phyloP scores from a whole-genome alignment of 805 yeast genomes.

The Zygoascus flipseniorum region DNA sequence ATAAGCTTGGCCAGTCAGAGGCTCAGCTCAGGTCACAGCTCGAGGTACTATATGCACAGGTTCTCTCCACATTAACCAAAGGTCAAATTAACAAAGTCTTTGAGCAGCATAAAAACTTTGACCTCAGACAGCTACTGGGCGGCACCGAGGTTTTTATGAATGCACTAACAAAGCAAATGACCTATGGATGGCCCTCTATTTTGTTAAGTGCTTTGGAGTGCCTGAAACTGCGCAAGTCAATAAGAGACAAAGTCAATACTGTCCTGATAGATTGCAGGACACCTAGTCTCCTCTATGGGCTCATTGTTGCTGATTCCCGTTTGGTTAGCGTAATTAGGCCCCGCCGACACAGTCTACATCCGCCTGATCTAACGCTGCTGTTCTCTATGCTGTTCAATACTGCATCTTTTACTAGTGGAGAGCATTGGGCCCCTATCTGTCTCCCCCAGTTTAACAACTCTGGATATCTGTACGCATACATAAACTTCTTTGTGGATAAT shows the following conservation, averaged over 20 bases:
- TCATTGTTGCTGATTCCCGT: constrained; percentile 57
- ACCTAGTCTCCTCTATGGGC: constrained; percentile 62
- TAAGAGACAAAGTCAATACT: constrained; percentile 49
- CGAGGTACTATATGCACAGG: constrained; percentile 62
- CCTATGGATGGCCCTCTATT: constrained; percentile 48
- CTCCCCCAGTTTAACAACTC: constrained; percentile 81
- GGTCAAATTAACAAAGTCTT: constrained; percentile 66
- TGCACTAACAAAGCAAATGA: constrained; percentile 47
- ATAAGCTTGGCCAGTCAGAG: constrained; percentile 29
- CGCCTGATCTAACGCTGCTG: constrained; percentile 70
- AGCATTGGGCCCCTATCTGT: constrained; percentile 91
- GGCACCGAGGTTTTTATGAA: constrained; percentile 69
- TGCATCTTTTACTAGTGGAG: constrained; percentile 43
- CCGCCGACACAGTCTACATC: constrained; percentile 63
- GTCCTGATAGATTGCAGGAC: constrained; percentile 42
- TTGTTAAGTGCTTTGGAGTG: constrained; percentile 60
- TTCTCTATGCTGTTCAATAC: constrained; percentile 62
- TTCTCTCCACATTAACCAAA: constrained; percentile 76
- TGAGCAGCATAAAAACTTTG: constrained; percentile 67
- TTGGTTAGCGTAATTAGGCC: constrained; percentile 70
- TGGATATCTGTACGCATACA: constrained; percentile 81
- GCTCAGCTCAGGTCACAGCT: constrained; percentile 51
- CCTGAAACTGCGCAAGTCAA: constrained; percentile 47
- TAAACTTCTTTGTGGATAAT: constrained; percentile 45
- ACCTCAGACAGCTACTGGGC: constrained; percentile 65